Conservation (phyloP, 495 filamentous ascomycete species). For the Rusavskia elegans region DNA sequence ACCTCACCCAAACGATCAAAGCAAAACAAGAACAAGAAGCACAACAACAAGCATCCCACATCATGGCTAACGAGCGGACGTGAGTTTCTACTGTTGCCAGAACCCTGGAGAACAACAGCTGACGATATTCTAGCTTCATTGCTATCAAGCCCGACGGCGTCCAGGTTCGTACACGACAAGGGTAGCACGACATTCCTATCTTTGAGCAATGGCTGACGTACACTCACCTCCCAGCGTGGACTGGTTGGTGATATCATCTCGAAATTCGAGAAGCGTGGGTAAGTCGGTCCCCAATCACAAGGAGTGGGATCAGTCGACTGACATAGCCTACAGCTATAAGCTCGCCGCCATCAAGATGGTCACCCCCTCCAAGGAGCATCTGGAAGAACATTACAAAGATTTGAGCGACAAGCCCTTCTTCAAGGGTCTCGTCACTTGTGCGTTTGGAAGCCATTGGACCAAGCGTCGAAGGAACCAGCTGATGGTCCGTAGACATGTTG, state of each 20-base stretch:
- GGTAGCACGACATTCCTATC: background rate
- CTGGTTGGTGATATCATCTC: conserved; percentile 91
- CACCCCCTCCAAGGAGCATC: conserved; percentile 74
- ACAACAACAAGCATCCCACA: conserved; percentile 26
- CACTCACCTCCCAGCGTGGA: conserved; percentile 50
- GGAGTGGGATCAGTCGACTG: background rate
- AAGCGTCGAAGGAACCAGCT: background rate
- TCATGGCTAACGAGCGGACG: conserved; percentile 90
- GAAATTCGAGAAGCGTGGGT: conserved; percentile 92
- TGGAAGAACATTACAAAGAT: conserved; percentile 95
- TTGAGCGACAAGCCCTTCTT: conserved; percentile 92
- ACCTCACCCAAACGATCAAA: conserved; percentile 22
- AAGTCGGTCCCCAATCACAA: conserved; percentile 17
- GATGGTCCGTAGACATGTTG: conserved; percentile 63
- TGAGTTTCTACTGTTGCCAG: conserved; percentile 31
- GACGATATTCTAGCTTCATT: conserved; percentile 66
- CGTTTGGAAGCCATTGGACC: conserved; percentile 12
- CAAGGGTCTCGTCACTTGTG: conserved; percentile 78
- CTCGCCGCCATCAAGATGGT: conserved; percentile 92
- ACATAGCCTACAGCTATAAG: conserved; percentile 57
- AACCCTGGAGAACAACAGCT: conserved; percentile 22
- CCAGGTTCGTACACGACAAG: conserved; percentile 47
- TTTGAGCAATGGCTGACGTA: conserved; percentile 13
- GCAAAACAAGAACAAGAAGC: conserved; percentile 19
- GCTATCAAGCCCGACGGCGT: conserved; percentile 99